phyloP scores from a whole-genome alignment of 139 green algal species.

The Closterium sp. region DNA sequence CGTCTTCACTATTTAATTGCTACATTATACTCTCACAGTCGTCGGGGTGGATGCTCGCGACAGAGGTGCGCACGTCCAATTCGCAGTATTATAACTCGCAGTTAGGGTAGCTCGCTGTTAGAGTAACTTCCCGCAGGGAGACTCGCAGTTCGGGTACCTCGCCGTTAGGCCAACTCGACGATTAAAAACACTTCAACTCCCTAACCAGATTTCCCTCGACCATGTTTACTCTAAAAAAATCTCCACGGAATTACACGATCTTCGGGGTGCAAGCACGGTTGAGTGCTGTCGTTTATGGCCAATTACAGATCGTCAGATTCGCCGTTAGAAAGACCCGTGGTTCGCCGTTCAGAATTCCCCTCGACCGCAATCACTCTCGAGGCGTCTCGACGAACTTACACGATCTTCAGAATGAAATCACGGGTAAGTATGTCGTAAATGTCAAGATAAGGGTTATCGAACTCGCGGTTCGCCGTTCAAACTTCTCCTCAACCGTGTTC shows the following conservation, averaged over 20 bases:
- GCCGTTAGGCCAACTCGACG: background rate
- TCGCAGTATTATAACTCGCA: background rate
- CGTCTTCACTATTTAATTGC: too few relatives aligned
- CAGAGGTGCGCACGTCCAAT: background rate
- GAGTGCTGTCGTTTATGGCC: slow-evolving; percentile 99
- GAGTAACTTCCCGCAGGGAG: background rate
- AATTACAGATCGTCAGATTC: slow-evolving; percentile 73
- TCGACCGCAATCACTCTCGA: too few relatives aligned
- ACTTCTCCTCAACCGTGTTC: too few relatives aligned
- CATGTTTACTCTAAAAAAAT: background rate
- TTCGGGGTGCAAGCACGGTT: slow-evolving; percentile 99
- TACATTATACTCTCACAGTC: too few relatives aligned
- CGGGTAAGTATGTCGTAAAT: too few relatives aligned
- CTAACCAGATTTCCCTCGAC: background rate
- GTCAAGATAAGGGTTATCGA: too few relatives aligned
- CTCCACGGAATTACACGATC: slow-evolving; percentile 63
- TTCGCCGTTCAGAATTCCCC: too few relatives aligned
- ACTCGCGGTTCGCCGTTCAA: too few relatives aligned
- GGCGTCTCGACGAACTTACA: too few relatives aligned
- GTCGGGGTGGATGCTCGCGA: too few relatives aligned
- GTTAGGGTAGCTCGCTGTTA: background rate
- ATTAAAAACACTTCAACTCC: background rate
- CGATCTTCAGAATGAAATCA: too few relatives aligned
- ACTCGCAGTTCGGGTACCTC: too few relatives aligned
- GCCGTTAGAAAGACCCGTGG: slow-evolving; percentile 88